Percentiles rank a stretch among this genome's conserved stretches.
These are phyloP conservation scores for Tulasnella sp. DNA, from an alignment of 768 basidiomycete species.

Conservation along the genomic window DNA sequence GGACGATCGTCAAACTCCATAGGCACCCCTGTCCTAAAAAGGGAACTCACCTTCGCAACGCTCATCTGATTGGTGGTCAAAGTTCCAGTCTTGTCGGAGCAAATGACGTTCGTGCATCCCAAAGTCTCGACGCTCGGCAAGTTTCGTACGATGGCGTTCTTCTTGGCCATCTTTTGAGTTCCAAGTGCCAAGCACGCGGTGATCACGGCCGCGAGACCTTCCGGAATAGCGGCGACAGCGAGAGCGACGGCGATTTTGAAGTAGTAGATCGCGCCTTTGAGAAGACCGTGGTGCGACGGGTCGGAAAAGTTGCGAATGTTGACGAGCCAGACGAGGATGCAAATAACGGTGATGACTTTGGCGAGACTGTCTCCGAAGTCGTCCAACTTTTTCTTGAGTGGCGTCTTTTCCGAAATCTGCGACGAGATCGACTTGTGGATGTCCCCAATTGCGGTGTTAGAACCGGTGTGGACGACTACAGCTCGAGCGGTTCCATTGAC, in stretches of 20 bases:
- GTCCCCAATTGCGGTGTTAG: constrained; percentile 85
- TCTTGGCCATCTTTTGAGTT: constrained; percentile 98
- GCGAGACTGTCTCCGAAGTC: constrained; percentile 97
- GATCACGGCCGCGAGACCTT: constrained; percentile 96
- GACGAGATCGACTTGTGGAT: constrained; percentile 94
- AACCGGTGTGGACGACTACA: constrained; percentile 77
- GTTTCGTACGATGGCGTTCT: constrained; percentile 95
- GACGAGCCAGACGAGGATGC: constrained; percentile 94
- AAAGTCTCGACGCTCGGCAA: constrained; percentile 95
- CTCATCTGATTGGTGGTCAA: constrained; percentile 97
- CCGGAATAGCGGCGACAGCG: constrained; percentile 98
- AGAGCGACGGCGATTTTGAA: constrained; percentile 99
- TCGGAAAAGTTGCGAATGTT: constrained; percentile 96
- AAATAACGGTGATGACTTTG: constrained; percentile 95
- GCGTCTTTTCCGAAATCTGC: constrained; percentile 92
- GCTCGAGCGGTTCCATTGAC: constrained; percentile 87
- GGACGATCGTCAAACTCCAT: constrained; percentile 21
- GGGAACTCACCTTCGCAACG: constrained; percentile 42
- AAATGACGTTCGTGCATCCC: constrained; percentile 97
- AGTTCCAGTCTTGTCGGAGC: constrained; percentile 90
- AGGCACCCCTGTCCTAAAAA: constrained; percentile 60
- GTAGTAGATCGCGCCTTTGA: constrained; percentile 96
- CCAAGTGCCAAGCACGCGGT: constrained; percentile 94
- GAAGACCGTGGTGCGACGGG: constrained; percentile 76
- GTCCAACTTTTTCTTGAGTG: constrained; percentile 91